Base-by-base conservation (phyloP, 306 rosid species). In the Psophocarpus tetragonolobus region DNA sequence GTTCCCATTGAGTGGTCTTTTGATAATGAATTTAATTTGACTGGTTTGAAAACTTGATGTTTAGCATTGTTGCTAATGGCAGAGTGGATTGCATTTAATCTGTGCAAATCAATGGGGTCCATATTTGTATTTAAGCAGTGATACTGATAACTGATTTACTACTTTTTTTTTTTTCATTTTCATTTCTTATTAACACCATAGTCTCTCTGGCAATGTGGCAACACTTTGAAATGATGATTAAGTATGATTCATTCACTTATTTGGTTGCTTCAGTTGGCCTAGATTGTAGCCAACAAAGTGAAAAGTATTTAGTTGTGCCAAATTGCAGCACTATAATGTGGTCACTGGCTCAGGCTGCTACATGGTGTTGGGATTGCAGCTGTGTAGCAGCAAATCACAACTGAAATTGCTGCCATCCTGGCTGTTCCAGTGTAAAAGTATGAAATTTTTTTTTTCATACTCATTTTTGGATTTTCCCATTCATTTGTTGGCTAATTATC, bases 151-250 rank as follows among this genome's bases (percentile, higher is more conserved):
- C 50, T 54, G 14, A 8, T n/a, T 48, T 48, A 76, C 47, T 48
- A 18, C 1, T n/a, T 48, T 38, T 33, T 47, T 33, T 47, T 71
- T 26, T 33, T 32, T 42, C 8, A 21, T 71, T 47, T 60, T 27
- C 11, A 2, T 53, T 73, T 38, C 56, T 36, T 80, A 27, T 29
- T 12, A 48, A 27, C 21, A 3, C 29, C 14, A 7, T 27, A 26
- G 35, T 56, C 27, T 71, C 14, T 71, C 8, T 36, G 39, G 39
- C 29, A 5, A 50, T 33, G 39, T 33, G 50, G 29, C 33, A 51
- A 62, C 24, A 18, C 44, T 62, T 69, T 1, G 70, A 67, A 42
- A 32, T 33, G 38, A 74, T 66, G 73, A 72, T 35, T 47, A 47
- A 5, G 21, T 60, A 48, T 23, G 11, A 23, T 58, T 67, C 24